Evolutionary conservation across 257 asterid genomes (phyloP), one percentile per base, ranked within the genome.

Genomic region (Nicotiana obtusifolia): DNA sequence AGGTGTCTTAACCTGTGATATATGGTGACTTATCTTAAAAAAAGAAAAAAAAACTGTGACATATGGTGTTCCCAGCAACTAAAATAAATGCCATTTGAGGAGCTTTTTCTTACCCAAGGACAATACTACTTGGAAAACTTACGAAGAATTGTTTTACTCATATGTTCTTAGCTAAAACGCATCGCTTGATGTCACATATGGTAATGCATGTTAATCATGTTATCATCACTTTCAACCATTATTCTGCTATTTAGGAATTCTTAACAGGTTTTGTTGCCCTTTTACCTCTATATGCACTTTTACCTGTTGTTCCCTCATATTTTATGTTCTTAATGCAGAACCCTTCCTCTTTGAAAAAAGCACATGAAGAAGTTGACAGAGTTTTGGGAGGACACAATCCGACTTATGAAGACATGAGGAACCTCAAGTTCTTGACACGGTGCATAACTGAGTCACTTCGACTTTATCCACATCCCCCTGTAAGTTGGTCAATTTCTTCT

Each of bases 381-480:
- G 95, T 95, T 60, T 84, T 94, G 80, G 91, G 91, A 88, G 98
- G 98, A 5, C 88, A 89, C 61, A 88, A 88, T 86, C 99, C 97
- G 33, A 90, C 97, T 17, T 95, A 90, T 31, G 97, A 94, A 76
- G 97, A 92, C 87, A 86, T 82, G 86, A 91, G 91, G 90, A 88
- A 91, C 87, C 97, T 94, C 84, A 94, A 91, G 89, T 95, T 92
- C 88, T 83, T 94, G 89, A 94, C 91, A 7, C 92, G 92, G 62
- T 95, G 99, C 90, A 92, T 95, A 56, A 91, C 73, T 68, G 98
- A 94, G 88, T 95, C 99, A 5, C 90, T 94, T 93, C 95, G 99
- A 60, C 91, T 92, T 24, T 95, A 95, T 87, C 99, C 99, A 47
- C 99, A 95, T 85, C 99, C 98, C 30, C 99, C 98, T 81, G 98